phyloP scores from a whole-genome alignment of 306 rosid genomes.

The Macrotyloma uniflorum region DNA sequence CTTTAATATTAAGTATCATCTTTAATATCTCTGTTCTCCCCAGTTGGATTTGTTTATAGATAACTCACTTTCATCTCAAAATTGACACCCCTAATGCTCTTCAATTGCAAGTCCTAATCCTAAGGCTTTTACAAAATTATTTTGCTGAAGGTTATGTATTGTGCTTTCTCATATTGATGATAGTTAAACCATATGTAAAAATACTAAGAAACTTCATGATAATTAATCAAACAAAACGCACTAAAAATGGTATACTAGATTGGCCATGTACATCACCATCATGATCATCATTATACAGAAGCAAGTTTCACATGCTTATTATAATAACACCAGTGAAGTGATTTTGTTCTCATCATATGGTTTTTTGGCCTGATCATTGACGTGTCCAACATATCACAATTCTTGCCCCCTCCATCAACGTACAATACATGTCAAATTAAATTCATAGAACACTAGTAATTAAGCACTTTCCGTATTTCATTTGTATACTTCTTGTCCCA shows the following conservation, averaged over 20 bases:
- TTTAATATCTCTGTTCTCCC: conserved; percentile 47
- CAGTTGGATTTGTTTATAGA: conserved; percentile 52
- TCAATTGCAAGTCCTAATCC: conserved; percentile 46
- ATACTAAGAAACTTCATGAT: not conserved
- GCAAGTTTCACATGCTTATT: conserved; percentile 39
- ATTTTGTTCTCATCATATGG: conserved; percentile 21
- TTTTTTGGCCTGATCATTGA: not conserved
- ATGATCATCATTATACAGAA: conserved; percentile 15
- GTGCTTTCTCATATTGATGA: not conserved
- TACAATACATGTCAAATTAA: not conserved
- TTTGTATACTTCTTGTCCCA: not conserved
- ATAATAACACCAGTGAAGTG: not conserved
- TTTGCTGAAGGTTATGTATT: conserved; percentile 29
- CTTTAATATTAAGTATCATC: conserved; percentile 33
- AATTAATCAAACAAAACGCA: not conserved
- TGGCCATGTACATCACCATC: conserved; percentile 19
- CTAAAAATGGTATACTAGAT: not conserved
- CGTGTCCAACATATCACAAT: not conserved
- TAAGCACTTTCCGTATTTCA: conserved; percentile 4
- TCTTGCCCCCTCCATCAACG: conserved; percentile 7
- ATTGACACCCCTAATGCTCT: conserved; percentile 33
- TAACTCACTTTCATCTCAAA: conserved; percentile 39
- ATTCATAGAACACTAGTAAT: not conserved
- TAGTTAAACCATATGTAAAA: not conserved
- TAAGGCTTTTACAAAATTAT: conserved; percentile 37